Base-by-base conservation (phyloP, 129 eudicot genomes). In the Flaveria ramosissima region DNA sequence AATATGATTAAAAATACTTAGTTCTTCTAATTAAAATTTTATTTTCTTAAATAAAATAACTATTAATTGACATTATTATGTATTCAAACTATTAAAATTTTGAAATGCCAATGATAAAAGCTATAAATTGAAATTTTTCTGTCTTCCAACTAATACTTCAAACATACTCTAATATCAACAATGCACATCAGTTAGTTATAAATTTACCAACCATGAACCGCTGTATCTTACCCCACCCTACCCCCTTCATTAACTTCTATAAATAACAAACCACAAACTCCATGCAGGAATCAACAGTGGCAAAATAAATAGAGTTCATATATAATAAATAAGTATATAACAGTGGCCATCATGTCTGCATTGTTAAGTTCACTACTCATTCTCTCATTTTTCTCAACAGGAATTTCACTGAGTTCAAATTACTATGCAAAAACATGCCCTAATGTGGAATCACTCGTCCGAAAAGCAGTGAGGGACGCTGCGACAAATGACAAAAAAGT, bases 111-210 rank as follows among this genome's bases (percentile, higher is more conserved):
- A 78, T 45, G 82, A 30, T 70, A 10, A 60, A 45, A 59, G 70
- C 41, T 11, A 12, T 32, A 4, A 51, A 42, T 63, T 64, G 42
- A 72, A 24, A 51, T 16, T 7, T 19, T 72, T 21, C 48, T 79
- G 66, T 62, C 42, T 50, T 39, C 32, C 48, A 72, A 79, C 72
- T 30, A 71, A 69, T 76, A 52, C 85, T 82, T 82, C 71, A 82
- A 55, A 77, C 61, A 27, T 74, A 82, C 86, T 82, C 53, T 71
- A 72, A 42, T 77, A 55, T 77, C 75, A 72, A 11, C 81, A 21
- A 69, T 74, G 69, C 74, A 78, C 68, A 79, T 79, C 78, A 72
- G 78, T 79, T 82, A 70, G 79, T 82, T 63, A 82, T 78, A 74
- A 66, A 69, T 65, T 56, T 47, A 67, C 82, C 82, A 68, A 82